These are phyloP conservation scores for Penicillium silybi DNA, from an alignment of 495 filamentous ascomycete species.

Conservation along the genomic window DNA sequence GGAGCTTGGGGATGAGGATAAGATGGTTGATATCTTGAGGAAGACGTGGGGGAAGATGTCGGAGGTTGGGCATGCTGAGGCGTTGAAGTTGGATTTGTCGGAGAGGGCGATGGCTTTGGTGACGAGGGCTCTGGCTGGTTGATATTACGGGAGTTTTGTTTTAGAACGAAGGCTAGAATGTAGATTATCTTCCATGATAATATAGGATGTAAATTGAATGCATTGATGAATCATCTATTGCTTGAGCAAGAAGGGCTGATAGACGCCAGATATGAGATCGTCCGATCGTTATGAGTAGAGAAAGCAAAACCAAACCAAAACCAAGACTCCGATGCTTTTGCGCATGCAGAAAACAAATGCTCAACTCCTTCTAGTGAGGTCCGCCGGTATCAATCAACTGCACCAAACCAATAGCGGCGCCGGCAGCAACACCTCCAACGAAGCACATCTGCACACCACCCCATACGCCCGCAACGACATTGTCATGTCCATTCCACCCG, in stretches of 20 bases:
- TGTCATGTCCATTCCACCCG: constrained; percentile 34
- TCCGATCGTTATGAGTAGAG: not conserved
- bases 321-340: not conserved
- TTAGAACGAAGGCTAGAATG: not conserved
- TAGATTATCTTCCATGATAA: not conserved
- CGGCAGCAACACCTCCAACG: constrained; percentile 62
- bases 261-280: not conserved
- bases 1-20: constrained; percentile 61
- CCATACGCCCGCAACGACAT: constrained; percentile 39
- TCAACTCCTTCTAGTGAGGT: not conserved
- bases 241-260: not conserved
- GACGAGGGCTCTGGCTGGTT: constrained; percentile 55
- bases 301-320: no score
- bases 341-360: not conserved
- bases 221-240: not conserved
- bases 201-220: not conserved
- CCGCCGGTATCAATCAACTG: constrained; percentile 36
- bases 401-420: constrained; percentile 61
- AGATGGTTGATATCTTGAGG: constrained; percentile 65
- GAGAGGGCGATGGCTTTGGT: constrained; percentile 58
- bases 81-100: constrained; percentile 60
- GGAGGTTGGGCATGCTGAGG: constrained; percentile 59
- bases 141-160: not conserved
- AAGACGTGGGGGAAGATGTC: constrained; percentile 90
- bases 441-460: constrained; percentile 61